Evolutionary conservation across 1,139 yeast species (phyloP).

Genomic region (Hyphopichia burtonii): DNA sequence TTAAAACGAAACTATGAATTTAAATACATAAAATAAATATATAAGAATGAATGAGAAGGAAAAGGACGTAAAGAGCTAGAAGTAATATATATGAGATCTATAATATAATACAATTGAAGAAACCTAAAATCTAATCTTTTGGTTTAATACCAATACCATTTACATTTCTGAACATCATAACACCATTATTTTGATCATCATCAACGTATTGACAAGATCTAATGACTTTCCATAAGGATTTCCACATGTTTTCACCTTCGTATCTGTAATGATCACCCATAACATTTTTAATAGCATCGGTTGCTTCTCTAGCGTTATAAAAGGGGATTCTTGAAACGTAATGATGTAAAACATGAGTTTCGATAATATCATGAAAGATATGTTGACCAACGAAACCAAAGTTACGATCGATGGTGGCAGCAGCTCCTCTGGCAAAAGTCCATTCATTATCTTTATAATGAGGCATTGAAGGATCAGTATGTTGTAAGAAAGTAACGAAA

Average conservation of each 20-base stretch:
- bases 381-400: slow-evolving; percentile 79
- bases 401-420: slow-evolving; percentile 82
- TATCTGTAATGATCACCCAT: slow-evolving; percentile 78
- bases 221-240: slow-evolving; percentile 65
- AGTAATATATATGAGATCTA: not conserved
- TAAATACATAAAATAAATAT: not conserved
- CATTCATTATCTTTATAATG: slow-evolving; percentile 74
- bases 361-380: slow-evolving; percentile 85
- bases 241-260: slow-evolving; percentile 71
- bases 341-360: slow-evolving; percentile 88
- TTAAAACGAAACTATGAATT: not conserved
- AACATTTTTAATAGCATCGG: slow-evolving; percentile 73
- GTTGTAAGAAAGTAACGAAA: slow-evolving; percentile 81
- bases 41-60: not conserved
- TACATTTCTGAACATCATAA: slow-evolving; percentile 73
- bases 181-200: slow-evolving; percentile 58
- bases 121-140: slow-evolving; percentile 16
- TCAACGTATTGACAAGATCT: slow-evolving; percentile 83
- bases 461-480: slow-evolving; percentile 77
- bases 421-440: slow-evolving; percentile 89
- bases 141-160: slow-evolving; percentile 46
- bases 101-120: not conserved
- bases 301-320: slow-evolving; percentile 80
- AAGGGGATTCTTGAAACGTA: slow-evolving; percentile 83
- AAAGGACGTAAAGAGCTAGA: not conserved